These are phyloP conservation scores for Nitzschia putrida DNA, from an alignment of 108 stramenopile genomes.

Conservation along the genomic window DNA sequence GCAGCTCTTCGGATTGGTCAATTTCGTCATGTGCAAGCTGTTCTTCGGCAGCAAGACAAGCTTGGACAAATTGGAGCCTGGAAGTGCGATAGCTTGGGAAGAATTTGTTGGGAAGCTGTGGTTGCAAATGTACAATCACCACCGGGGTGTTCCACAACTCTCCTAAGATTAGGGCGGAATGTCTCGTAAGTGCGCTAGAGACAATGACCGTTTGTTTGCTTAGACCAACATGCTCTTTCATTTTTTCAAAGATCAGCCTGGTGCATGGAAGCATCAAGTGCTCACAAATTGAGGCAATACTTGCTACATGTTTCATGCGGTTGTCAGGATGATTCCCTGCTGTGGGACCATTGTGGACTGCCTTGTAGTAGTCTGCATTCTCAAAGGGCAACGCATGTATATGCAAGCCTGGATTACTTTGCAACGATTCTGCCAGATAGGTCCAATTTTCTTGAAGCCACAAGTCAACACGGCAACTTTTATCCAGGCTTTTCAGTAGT, in stretches of 20 bases:
- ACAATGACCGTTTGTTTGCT: conserved; percentile 1
- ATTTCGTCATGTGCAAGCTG: neutral
- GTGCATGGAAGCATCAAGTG: conserved; percentile 22
- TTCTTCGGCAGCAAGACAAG: neutral
- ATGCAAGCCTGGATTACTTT: neutral
- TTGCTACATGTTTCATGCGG: conserved; percentile 23
- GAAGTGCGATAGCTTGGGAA: conserved; percentile 20
- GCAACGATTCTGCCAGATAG: neutral
- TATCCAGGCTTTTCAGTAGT: neutral
- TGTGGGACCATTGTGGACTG: neutral
- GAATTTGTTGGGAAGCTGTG: conserved; percentile 14
- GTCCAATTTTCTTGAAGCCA: conserved; percentile 18
- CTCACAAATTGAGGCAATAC: conserved; percentile 16
- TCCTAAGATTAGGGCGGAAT: conserved; percentile 5
- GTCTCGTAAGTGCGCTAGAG: conserved; percentile 15
- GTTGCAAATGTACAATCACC: conserved; percentile 27
- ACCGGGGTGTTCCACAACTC: neutral
- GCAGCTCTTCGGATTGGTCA: no score
- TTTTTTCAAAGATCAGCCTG: neutral
- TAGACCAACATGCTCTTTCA: neutral
- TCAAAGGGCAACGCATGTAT: conserved; percentile 24
- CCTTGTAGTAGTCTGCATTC: conserved; percentile 27
- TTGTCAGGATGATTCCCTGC: conserved; percentile 6
- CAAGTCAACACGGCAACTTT: conserved; percentile 14
- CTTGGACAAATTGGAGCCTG: conserved; percentile 15